These are phyloP conservation scores for Didymella segeticola DNA, from an alignment of 2,329 filamentous ascomycete genomes.

Conservation along the genomic window DNA sequence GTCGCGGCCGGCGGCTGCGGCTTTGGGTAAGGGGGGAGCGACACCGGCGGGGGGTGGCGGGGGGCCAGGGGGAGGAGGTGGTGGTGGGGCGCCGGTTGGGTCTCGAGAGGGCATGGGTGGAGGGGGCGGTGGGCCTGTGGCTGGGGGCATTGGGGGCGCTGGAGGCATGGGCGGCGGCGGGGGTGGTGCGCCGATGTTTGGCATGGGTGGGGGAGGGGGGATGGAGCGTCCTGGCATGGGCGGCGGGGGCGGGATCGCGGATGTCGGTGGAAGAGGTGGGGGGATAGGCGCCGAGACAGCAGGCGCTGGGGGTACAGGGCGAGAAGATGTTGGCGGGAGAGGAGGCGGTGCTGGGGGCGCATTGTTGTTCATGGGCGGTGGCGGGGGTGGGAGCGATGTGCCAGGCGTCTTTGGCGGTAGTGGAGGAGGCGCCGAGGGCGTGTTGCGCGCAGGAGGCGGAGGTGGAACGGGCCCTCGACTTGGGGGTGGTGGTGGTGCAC, in stretches of 20 bases:
- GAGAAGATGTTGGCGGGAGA: constrained; percentile 36
- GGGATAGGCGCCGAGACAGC: constrained; percentile 32
- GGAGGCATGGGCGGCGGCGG: constrained; percentile 26
- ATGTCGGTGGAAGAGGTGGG: constrained; percentile 35
- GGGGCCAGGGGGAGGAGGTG: constrained; percentile 33
- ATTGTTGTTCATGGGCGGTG: constrained; percentile 47
- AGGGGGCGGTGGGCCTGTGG: constrained; percentile 48
- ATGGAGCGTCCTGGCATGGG: constrained; percentile 34
- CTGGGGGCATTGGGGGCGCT: constrained; percentile 24
- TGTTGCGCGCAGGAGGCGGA: constrained; percentile 55
- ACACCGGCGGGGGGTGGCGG: constrained; percentile 46
- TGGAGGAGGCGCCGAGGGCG: constrained; percentile 47
- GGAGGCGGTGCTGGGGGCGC: constrained; percentile 41
- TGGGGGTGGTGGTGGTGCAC: constrained; percentile 79
- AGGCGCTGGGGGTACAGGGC: constrained; percentile 34
- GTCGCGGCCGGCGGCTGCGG: constrained; percentile 57
- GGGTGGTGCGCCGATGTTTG: constrained; percentile 40
- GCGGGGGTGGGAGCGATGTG: constrained; percentile 67
- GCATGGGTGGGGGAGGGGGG: constrained; percentile 47
- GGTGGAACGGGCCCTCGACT: constrained; percentile 72
- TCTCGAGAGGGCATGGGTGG: constrained; percentile 35
- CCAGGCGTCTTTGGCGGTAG: constrained; percentile 46
- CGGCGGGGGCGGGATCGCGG: constrained; percentile 40
- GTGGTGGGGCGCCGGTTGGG: constrained; percentile 52
- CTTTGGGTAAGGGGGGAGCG: constrained; percentile 42